Evolutionary conservation across 768 basidiomycete genomes (phyloP), one percentile per base, ranked within the genome.

Genomic region (Favolaschia claudopus): DNA sequence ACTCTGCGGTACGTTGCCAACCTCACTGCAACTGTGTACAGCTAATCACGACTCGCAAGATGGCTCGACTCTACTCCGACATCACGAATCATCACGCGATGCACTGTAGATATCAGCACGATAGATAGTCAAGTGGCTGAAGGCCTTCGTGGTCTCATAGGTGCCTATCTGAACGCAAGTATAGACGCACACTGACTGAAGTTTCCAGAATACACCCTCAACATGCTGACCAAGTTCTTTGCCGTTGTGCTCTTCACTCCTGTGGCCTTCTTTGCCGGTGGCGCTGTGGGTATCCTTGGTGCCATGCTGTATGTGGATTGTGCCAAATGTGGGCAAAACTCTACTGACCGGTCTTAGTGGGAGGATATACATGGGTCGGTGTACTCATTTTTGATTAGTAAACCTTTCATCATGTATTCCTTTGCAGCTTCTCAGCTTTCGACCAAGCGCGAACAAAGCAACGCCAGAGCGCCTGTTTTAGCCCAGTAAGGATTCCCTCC

Each of bases 81-180:
- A 2, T 75, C 78, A 22, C 82, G 89, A 5, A 82, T 92, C 47
- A 84, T 89, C 37, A 76, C 86, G 27, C 80, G 89, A 46, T 85
- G 85, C 68, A 90, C 89, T 1, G 83, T 87, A 51, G 89, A 91
- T 67, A 87, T 89, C 20, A 75, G 83, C 39, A 67, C 73, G 56
- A 77, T 93, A 34, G 91, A 93, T 67, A 69, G 73, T 3, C 59
- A 69, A 0, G 64, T 82, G 17, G 52, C 74, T 1, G 65, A 66
- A 38, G 66, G 60, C 19, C 63, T 80, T 6, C 66, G 54, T 17
- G 37, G 25, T 22, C 31, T 64, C 20, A 13, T 56, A 8, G 19
- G 57, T 79, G 79, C 55, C 75, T 79, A 20, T 65, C 69, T 39
- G 25, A 51, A 66, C 74, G 73, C 39, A 67, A 83, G 44, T 77